phyloP scores from a whole-genome alignment of 192 early-diverging fungal genomes.

The Dissophora ornata region DNA sequence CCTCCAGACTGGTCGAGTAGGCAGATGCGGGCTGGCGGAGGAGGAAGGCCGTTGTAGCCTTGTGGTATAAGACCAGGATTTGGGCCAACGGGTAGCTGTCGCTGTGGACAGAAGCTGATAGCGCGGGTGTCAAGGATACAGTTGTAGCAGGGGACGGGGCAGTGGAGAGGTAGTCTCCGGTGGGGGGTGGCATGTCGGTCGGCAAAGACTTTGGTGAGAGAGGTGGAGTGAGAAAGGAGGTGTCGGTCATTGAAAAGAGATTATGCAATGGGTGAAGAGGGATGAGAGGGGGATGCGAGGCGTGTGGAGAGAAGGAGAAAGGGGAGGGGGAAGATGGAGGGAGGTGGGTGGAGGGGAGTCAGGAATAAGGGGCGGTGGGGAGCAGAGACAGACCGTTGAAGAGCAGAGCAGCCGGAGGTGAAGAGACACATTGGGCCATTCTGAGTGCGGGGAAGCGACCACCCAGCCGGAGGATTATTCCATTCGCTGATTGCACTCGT shows the following conservation, averaged over 20 bases:
- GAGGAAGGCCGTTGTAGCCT: constrained; percentile 47
- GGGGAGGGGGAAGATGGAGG: not conserved
- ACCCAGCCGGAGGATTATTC: too few species aligned
- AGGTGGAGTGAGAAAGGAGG: constrained; percentile 32
- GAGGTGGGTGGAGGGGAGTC: not conserved
- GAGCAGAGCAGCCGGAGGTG: too few species aligned
- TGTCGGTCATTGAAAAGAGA: constrained; percentile 5
- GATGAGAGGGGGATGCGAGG: not conserved
- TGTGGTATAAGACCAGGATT: constrained; percentile 49
- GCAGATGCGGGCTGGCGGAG: constrained; percentile 50
- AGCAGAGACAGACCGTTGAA: too few species aligned
- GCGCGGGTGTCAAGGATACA: constrained; percentile 3
- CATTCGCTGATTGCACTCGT: too few species aligned
- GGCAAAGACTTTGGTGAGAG: constrained; percentile 34
- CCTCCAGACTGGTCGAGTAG: constrained; percentile 33
- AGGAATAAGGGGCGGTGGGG: too few species aligned
- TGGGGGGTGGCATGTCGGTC: constrained; percentile 5
- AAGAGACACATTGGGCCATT: too few species aligned
- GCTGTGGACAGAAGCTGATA: not conserved
- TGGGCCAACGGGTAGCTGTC: constrained; percentile 13
- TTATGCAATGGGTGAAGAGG: not conserved
- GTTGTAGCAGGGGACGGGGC: constrained; percentile 3
- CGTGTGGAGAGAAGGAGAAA: not conserved
- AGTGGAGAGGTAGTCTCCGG: not conserved
- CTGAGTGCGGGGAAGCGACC: too few species aligned